Evolutionary conservation across 768 basidiomycete genomes (phyloP).

Genomic region (Tremella mesenterica): DNA sequence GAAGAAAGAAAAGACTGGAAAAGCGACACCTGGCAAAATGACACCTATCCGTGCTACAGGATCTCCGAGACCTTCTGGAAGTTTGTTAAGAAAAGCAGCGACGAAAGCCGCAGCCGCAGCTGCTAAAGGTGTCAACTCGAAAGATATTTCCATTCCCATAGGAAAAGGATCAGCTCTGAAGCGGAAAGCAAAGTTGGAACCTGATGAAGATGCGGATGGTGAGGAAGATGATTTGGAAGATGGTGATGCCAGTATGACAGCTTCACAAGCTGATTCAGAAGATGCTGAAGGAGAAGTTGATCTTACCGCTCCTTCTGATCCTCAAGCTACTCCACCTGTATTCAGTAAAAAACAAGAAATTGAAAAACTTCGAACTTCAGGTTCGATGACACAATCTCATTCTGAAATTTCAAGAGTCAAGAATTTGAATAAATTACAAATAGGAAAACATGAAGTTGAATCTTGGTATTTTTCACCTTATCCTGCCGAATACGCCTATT

Average conservation of each 20-base stretch:
- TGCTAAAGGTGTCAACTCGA: slow-evolving; percentile 44
- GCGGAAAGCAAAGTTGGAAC: slow-evolving; percentile 26
- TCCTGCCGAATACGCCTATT: slow-evolving; percentile 93
- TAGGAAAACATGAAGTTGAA: slow-evolving; percentile 92
- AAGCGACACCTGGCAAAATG: slow-evolving; percentile 19
- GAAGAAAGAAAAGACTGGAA: slow-evolving; percentile 54
- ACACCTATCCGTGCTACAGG: slow-evolving; percentile 14
- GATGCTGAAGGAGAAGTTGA: slow-evolving; percentile 42
- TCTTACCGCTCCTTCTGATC: slow-evolving; percentile 50
- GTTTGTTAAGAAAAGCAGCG: slow-evolving; percentile 47
- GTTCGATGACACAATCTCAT: slow-evolving; percentile 97
- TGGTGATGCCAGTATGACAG: slow-evolving; percentile 46
- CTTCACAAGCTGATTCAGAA: slow-evolving; percentile 57
- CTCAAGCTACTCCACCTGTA: slow-evolving; percentile 51
- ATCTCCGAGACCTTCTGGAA: slow-evolving; percentile 26
- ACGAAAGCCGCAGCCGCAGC: slow-evolving; percentile 39
- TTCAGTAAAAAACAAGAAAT: slow-evolving; percentile 99
- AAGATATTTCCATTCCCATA: slow-evolving; percentile 11
- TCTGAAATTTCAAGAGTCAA: slow-evolving; percentile 97
- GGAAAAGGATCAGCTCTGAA: slow-evolving; percentile 11
- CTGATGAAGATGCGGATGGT: slow-evolving; percentile 60
- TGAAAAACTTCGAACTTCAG: slow-evolving; percentile 92
- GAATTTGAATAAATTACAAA: slow-evolving; percentile 92
- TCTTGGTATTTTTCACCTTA: slow-evolving; percentile 99
- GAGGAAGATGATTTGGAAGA: slow-evolving; percentile 47